Evolutionary conservation across 108 stramenopile genomes (phyloP).

Genomic region (Cyclotella distinguenda): DNA sequence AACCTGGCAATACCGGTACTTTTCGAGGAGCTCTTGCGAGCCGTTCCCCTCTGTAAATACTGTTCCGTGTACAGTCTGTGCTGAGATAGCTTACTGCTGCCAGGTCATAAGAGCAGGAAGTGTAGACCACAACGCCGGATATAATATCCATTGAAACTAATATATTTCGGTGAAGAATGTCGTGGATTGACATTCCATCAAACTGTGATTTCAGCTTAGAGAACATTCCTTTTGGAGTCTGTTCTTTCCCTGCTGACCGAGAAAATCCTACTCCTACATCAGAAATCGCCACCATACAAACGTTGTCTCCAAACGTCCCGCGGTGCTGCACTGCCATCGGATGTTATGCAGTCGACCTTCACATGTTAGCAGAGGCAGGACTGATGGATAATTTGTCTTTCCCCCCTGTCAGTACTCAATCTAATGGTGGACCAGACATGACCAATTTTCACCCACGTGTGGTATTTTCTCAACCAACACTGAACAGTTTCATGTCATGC

Average conservation of each 20-base stretch:
- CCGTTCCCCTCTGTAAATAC: no score
- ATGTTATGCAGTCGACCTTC: constrained; percentile 63
- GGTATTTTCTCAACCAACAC: constrained; percentile 43
- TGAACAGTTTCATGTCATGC: constrained; percentile 77
- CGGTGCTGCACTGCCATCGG: constrained; percentile 79
- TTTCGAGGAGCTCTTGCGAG: no score
- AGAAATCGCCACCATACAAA: background rate
- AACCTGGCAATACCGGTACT: no score
- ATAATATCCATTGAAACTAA: no score
- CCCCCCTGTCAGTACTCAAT: no score
- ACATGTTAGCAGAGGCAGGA: constrained; percentile 75
- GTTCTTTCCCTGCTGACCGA: constrained; percentile 35
- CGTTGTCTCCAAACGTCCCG: constrained; percentile 16
- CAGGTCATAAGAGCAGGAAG: no score
- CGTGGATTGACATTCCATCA: constrained; percentile 60
- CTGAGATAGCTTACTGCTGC: no score
- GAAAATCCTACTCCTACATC: no score
- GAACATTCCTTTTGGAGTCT: constrained; percentile 90
- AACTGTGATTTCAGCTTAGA: constrained; percentile 78
- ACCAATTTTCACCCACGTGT: constrained; percentile 48
- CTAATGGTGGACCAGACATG: constrained; percentile 7
- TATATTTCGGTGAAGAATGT: constrained; percentile 15
- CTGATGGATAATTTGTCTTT: constrained; percentile 46
- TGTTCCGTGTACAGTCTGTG: no score
- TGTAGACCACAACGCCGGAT: no score